These are phyloP conservation scores for Rhododendron simsii DNA, from an alignment of 148 eudicot genomes.

Conservation along the genomic window DNA sequence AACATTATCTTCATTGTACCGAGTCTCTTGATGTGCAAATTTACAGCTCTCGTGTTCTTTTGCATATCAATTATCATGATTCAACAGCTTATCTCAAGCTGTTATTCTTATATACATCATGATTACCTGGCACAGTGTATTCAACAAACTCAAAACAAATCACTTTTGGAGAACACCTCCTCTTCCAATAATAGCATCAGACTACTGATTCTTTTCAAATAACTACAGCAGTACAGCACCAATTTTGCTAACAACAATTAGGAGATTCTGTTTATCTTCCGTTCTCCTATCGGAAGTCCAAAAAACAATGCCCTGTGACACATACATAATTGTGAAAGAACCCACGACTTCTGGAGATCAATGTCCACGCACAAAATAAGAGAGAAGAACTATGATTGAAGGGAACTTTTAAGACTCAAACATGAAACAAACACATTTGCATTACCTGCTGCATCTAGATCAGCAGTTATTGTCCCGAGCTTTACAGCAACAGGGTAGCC, in stretches of 20 bases:
- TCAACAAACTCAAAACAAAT: neutral
- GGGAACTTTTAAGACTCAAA: neutral
- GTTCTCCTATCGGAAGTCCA: neutral
- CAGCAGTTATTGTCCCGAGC: slow-evolving; percentile 94
- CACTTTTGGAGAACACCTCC: neutral
- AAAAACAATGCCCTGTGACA: neutral
- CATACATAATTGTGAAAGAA: neutral
- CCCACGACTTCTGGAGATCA: neutral
- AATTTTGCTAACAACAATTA: neutral
- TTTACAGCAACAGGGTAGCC: slow-evolving; percentile 85
- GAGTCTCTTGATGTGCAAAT: neutral
- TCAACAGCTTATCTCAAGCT: neutral
- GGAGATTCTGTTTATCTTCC: neutral
- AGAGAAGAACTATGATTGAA: neutral
- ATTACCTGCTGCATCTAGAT: slow-evolving; percentile 90
- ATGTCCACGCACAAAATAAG: neutral
- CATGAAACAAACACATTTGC: neutral
- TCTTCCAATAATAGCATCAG: neutral
- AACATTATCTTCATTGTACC: neutral
- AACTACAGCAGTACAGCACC: neutral
- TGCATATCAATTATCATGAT: neutral
- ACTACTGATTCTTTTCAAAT: neutral
- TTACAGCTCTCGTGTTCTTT: neutral
- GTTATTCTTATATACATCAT: neutral
- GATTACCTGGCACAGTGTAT: neutral